A percentile compares a stretch with the other conserved stretches of the same genome.
Evolutionary conservation across 148 eudicot genomes (phyloP).

Genomic region (Rhododendron ferrugineum): DNA sequence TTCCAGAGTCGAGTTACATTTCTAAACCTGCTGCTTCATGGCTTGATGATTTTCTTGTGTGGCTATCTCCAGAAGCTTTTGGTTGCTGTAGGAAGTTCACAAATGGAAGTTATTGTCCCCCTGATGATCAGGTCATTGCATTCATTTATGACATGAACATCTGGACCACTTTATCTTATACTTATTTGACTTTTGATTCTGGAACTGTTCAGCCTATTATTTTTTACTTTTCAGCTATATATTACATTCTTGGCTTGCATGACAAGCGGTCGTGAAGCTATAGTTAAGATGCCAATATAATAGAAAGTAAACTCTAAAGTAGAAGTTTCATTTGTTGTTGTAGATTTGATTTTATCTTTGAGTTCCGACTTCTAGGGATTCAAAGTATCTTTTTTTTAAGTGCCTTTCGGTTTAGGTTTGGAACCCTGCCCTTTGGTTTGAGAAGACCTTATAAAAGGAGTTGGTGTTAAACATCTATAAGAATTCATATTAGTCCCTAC

Average conservation of each 20-base stretch:
- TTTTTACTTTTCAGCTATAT: neutral
- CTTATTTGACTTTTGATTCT: neutral
- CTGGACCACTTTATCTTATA: neutral
- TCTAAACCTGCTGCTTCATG: constrained; percentile 99
- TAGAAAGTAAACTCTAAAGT: neutral
- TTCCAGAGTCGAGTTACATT: constrained; percentile 81
- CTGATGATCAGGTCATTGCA: constrained; percentile 80
- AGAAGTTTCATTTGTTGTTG: neutral
- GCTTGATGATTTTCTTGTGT: constrained; percentile 98
- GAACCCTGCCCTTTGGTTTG: neutral
- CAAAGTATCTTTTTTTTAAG: neutral
- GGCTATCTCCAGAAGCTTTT: constrained; percentile 99
- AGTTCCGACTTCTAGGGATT: neutral
- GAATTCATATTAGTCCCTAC: neutral
- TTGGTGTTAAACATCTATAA: neutral
- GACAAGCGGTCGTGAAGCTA: neutral
- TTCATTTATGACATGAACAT: constrained; percentile 2
- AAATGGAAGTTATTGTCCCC: constrained; percentile 87
- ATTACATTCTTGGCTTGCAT: neutral
- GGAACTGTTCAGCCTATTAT: neutral
- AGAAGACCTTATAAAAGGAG: neutral
- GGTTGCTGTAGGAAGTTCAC: constrained; percentile 98
- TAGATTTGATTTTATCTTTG: neutral
- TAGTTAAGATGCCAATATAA: neutral
- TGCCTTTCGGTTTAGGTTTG: neutral